Base-by-base conservation (phyloP, 805 yeast genomes). In the Spathaspora passalidarum region DNA sequence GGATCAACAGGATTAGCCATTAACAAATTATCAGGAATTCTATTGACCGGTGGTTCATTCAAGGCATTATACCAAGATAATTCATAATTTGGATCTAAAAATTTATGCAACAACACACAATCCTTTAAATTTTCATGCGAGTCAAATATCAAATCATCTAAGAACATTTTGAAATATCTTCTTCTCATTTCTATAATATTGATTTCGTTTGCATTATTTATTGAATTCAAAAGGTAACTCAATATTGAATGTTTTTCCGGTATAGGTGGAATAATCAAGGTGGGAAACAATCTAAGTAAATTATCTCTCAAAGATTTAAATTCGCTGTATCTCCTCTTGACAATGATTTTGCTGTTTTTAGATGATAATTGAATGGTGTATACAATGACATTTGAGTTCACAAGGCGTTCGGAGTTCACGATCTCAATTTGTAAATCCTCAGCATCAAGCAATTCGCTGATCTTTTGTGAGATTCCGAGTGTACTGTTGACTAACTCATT, bases 1-100 rank as follows among this genome's bases (percentile, higher is more conserved):
- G 84, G 81, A 48, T 76, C 60, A 29, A 71, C 55, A 1, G 82
- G 80, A 25, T 79, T 77, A 3, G 79, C 73, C 14, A 79, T 60
- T 17, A 79, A 56, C 32, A 76, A 59, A 39, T 77, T 76, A 41
- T 72, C 68, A 3, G 83, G 80, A 3, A 79, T 62, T 22, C 69
- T 52, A 43, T 65, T 69, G 8, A 66, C 66, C 2, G 77, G 77
- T 1, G 76, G 75, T 50, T 72, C 76, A 47, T 73, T 72, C 44
- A 78, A 64, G 1, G 78, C 75, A 54, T 76, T 71, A n/a, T 62
- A 58, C 82, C 82, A 79, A 48, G 75, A 66, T 46, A 66, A 62
- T 50, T 76, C 80, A 42, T 68, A 72, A 59, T 66, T 62, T 5
- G 81, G 80, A 52, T 78, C 82, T 26, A 79, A 56, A 49, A 80